A percentile compares a stretch with the other conserved stretches of the same genome.
Conservation (phyloP, 805 yeast genomes). For the Myxozyma sirexii region DNA sequence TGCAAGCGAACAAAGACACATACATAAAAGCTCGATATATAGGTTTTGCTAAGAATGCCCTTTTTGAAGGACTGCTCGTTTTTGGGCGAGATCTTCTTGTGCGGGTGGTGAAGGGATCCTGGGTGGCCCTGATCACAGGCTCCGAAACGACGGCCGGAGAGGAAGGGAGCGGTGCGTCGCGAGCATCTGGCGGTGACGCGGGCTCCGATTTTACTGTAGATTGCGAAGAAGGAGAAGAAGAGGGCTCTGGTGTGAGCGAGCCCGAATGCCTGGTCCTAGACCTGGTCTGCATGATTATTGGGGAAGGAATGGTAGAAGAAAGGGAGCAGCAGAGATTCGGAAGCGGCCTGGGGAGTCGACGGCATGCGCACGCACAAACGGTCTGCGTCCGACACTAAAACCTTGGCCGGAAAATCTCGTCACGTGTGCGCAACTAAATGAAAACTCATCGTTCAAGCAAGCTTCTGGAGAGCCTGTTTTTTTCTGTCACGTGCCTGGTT, state of each 20-base stretch:
- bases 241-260: constrained; percentile 3
- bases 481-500: too few species aligned
- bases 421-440: too few species aligned
- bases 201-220: constrained; percentile 1
- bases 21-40: neutral
- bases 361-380: too few species aligned
- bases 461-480: too few species aligned
- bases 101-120: constrained; percentile 3
- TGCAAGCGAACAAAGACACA: neutral
- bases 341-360: too few species aligned
- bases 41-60: neutral
- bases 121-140: neutral
- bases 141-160: neutral
- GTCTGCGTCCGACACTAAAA: too few species aligned
- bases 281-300: constrained; percentile 1
- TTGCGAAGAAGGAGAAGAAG: neutral
- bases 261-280: neutral
- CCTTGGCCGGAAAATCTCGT: too few species aligned
- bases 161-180: neutral
- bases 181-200: neutral
- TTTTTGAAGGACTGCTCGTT: neutral
- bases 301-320: neutral
- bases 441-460: too few species aligned
- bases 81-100: neutral
- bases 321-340: neutral